Percentiles rank a stretch among this genome's conserved stretches.
Conservation (phyloP, 768 basidiomycete genomes). For the Ramaria sp. region DNA sequence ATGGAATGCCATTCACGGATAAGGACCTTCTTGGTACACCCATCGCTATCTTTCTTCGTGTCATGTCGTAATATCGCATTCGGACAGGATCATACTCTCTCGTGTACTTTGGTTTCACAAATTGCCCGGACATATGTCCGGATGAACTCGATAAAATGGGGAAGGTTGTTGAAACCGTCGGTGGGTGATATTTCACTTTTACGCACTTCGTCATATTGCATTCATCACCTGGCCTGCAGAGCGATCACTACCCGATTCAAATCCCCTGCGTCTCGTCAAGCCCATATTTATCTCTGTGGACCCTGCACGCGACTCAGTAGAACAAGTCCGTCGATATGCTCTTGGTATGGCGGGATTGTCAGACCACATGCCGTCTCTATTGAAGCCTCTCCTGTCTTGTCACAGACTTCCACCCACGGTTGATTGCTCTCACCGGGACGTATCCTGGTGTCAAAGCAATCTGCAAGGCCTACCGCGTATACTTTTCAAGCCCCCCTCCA, state of each 20-base stretch:
- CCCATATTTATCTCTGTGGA: conserved; percentile 96
- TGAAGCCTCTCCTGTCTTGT: background rate
- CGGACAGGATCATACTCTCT: conserved; percentile 19
- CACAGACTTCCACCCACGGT: conserved; percentile 81
- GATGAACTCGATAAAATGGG: conserved; percentile 96
- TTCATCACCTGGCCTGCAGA: conserved; percentile 31
- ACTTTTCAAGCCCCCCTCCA: conserved; percentile 86
- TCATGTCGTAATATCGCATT: conserved; percentile 3
- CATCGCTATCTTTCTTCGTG: conserved; percentile 35
- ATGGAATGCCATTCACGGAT: conserved; percentile 67
- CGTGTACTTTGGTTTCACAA: conserved; percentile 97
- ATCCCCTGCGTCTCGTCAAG: conserved; percentile 38
- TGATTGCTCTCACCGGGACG: conserved; percentile 82
- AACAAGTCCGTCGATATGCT: conserved; percentile 32
- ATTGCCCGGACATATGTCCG: conserved; percentile 98
- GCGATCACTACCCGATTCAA: conserved; percentile 41
- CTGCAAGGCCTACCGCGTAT: conserved; percentile 95
- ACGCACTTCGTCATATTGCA: background rate
- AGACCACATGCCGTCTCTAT: background rate
- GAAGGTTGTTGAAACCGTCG: conserved; percentile 56
- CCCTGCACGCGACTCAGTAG: conserved; percentile 76
- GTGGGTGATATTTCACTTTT: conserved; percentile 31
- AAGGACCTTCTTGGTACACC: conserved; percentile 80
- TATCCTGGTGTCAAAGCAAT: conserved; percentile 76
- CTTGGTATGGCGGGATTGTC: conserved; percentile 20